Evolutionary conservation across 2,329 filamentous ascomycete genomes (phyloP), one percentile per base, ranked within the genome.

Genomic region (Exophiala sp.): DNA sequence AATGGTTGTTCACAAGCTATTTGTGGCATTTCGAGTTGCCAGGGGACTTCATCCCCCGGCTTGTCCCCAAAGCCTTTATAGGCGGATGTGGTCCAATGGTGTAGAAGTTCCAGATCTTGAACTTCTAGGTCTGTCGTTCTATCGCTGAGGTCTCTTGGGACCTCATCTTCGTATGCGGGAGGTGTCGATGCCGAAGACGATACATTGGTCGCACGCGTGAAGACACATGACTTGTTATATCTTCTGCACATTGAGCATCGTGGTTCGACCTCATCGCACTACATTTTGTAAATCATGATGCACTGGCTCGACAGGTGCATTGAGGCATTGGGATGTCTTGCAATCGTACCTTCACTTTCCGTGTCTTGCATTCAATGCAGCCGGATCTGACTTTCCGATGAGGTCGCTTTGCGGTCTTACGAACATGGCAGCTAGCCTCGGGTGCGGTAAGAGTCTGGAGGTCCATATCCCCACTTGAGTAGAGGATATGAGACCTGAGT

Each of bases 21-120:
- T 18, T 48, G 46, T 24, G 36, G 33, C n/a, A 48, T 48, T 8
- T 48, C 46, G 8, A 35, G 6, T 24, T 40, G 46, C 46, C 46
- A 48, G 14, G 36, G 21, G 29, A 20, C 11, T 7, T 36, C 14
- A 24, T 48, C 46, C 6, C 32, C 35, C 24, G 33, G 46, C 18
- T 42, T 29, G 24, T 29, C 24, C 3, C 24, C 24, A 29, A 29
- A 29, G 24, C 24, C 24, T 4, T 29, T 29, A 4, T 29, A 29
- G 24, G 24, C 24, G 24, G 24, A 29, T 4, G 24, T 29, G 24
- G 24, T 29, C 24, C 24, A 29, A 29, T 29, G 24, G 24, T 29
- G 24, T 29, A 29, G 24, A 29, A 29, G 24, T 29, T 29, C 24
- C 24, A 29, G 24, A 29, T 29, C 24, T 29, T 29, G 24, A 29